Conservation (phyloP, 2,329 filamentous ascomycete genomes). For the Endoconidiophora laricicola region DNA sequence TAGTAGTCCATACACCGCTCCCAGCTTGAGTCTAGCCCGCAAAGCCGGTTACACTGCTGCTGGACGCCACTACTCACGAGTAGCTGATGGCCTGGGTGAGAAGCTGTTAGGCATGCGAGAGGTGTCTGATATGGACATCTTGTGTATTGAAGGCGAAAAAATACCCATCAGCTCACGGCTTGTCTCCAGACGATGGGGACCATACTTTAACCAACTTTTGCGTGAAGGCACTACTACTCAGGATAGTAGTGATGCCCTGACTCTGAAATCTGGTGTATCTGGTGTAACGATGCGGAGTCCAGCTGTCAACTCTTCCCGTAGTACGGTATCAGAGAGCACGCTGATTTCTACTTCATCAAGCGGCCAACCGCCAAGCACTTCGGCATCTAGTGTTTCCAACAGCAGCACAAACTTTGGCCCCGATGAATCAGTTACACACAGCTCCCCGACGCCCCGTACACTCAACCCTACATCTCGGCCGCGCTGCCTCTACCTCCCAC, state of each 20-base stretch:
- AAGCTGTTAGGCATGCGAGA: constrained; percentile 67
- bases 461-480: constrained; percentile 52
- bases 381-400: constrained; percentile 28
- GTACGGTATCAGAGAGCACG: constrained; percentile 29
- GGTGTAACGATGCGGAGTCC: constrained; percentile 25
- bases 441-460: constrained; percentile 39
- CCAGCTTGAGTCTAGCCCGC: constrained; percentile 36
- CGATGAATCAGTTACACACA: constrained; percentile 28
- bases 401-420: constrained; percentile 18
- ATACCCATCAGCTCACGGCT: constrained; percentile 89
- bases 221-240: constrained; percentile 56
- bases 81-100: constrained; percentile 73
- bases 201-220: constrained; percentile 85
- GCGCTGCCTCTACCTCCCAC: constrained; percentile 78
- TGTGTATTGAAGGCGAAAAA: constrained; percentile 78
- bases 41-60: constrained; percentile 52
- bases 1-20: constrained; percentile 50
- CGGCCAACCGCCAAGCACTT: constrained; percentile 27
- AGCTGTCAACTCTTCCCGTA: constrained; percentile 42
- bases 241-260: constrained; percentile 58
- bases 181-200: constrained; percentile 77
- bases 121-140: constrained; percentile 88
- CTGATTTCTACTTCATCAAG: constrained; percentile 24
- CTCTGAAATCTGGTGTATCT: constrained; percentile 48
- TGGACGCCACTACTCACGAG: constrained; percentile 57